Evolutionary conservation across 352 stramenopile species (phyloP), one percentile per base, ranked within the genome.

Genomic region (Blastocystis sp.): DNA sequence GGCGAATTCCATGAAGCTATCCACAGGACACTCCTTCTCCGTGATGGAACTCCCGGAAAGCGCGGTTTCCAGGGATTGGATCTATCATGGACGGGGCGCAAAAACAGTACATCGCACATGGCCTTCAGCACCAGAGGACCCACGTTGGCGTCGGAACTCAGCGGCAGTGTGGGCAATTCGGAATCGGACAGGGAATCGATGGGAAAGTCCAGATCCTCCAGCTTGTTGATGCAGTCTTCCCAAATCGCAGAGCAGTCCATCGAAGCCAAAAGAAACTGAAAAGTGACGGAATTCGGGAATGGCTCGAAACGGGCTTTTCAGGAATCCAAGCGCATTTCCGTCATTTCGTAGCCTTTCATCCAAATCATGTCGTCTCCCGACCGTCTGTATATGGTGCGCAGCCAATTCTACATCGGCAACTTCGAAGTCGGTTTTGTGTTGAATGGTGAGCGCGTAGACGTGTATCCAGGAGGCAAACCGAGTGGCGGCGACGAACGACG

Each of bases 331-430:
- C 45, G 9, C 59, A 65, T 65, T 16, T 51, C 33, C 37, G 31
- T 77, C 66, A 77, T 24, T 77, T 77, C 33, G 37, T 19, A 77
- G 21, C 55, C 26, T 45, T 26, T 55, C 16, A 55, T 55, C 45
- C 3, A 74, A 55, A 16, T 12, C 67, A 89, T 89, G 79, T 89
- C 79, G 26, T 69, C 79, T 31, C 79, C 79, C 66, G 79, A 89
- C 41, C 67, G 60, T 60, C 41, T 89, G 33, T 89, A 89, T 71
- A 89, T 89, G 63, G 79, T 80, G 10, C 79, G 79, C 41, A 89
- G 67, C 26, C 63, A 89, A 29, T 89, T 89, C 60, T 89, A 78
- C 33, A 89, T 89, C 24, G 60, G 61, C 16, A 89, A 89, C 79
- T 89, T 65, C 50, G 74, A 85, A 29, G 74, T 85, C 29, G 45